These are phyloP conservation scores for Rhizophora mangle DNA, from an alignment of 345 rosid species.

Conservation along the genomic window DNA sequence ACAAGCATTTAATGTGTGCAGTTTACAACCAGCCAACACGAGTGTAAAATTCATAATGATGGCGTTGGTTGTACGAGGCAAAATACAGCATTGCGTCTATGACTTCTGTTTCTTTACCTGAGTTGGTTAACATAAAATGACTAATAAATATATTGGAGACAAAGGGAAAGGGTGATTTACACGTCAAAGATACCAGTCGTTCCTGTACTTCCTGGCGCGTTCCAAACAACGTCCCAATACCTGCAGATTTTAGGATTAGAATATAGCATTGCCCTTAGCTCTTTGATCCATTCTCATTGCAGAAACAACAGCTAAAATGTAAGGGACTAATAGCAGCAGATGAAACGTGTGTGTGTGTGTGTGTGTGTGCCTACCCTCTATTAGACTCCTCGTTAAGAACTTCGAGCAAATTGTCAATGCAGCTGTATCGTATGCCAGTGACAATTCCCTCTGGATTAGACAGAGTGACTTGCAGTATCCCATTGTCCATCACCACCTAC, in stretches of 20 bases:
- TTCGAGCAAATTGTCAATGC: conserved; percentile 84
- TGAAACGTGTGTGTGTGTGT: conserved; percentile 13
- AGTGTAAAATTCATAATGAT: no score
- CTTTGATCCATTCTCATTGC: no score
- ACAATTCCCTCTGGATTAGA: conserved; percentile 81
- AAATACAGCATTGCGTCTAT: no score
- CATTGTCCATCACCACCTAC: conserved; percentile 85
- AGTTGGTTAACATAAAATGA: no score
- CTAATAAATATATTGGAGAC: neutral
- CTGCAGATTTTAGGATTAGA: conserved; percentile 31
- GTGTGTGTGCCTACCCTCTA: conserved; percentile 61
- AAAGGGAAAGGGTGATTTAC: conserved; percentile 31
- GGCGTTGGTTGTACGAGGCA: no score
- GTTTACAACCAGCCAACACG: no score
- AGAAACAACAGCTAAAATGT: neutral
- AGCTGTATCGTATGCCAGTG: conserved; percentile 58
- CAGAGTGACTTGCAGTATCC: conserved; percentile 60
- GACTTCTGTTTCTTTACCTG: no score
- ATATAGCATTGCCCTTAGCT: no score
- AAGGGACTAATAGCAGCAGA: neutral
- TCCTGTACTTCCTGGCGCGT: conserved; percentile 44
- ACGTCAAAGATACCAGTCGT: conserved; percentile 66
- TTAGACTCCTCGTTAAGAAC: conserved; percentile 67
- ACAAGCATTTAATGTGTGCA: no score
- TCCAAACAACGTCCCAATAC: conserved; percentile 50